A percentile compares a stretch with the other conserved stretches of the same genome.
Evolutionary conservation across 768 basidiomycete species (phyloP).

Genomic region (Hemileccinum impolitum): DNA sequence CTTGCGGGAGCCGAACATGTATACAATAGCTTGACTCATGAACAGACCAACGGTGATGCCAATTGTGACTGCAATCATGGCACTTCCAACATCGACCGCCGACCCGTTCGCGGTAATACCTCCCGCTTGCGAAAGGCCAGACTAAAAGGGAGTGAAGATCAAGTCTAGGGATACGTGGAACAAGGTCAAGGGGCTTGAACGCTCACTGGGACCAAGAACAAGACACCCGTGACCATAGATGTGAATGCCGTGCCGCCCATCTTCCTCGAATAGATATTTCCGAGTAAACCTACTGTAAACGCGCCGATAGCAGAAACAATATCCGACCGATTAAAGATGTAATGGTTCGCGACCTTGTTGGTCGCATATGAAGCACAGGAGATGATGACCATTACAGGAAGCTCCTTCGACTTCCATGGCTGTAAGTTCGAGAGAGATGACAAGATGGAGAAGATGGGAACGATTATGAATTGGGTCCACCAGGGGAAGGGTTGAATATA

Average conservation of each 20-base stretch:
- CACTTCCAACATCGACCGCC: slow-evolving; percentile 80
- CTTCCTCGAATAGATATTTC: slow-evolving; percentile 77
- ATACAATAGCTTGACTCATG: slow-evolving; percentile 84
- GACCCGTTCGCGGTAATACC: slow-evolving; percentile 79
- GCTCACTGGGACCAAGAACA: slow-evolving; percentile 83
- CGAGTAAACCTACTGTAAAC: slow-evolving; percentile 74
- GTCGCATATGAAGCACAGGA: slow-evolving; percentile 76
- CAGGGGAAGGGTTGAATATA: slow-evolving; percentile 78
- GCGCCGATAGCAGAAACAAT: slow-evolving; percentile 84
- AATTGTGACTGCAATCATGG: slow-evolving; percentile 88
- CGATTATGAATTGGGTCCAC: slow-evolving; percentile 74
- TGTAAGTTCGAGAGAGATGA: slow-evolving; percentile 78
- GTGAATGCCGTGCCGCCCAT: slow-evolving; percentile 88
- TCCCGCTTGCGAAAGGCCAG: slow-evolving; percentile 82
- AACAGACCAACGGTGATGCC: slow-evolving; percentile 89
- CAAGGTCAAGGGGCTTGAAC: slow-evolving; percentile 1
- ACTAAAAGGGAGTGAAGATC: slow-evolving; percentile 38
- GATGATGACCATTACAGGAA: slow-evolving; percentile 81
- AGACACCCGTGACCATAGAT: slow-evolving; percentile 85
- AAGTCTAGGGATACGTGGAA: neutral
- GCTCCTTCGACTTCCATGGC: slow-evolving; percentile 65
- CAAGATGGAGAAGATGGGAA: slow-evolving; percentile 68
- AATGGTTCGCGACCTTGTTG: slow-evolving; percentile 80
- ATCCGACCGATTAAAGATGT: slow-evolving; percentile 81
- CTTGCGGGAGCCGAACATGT: slow-evolving; percentile 82